Evolutionary conservation across 192 early-diverging fungal genomes (phyloP), one percentile per base, ranked within the genome.

Genomic region (Geranomyces michiganensis): DNA sequence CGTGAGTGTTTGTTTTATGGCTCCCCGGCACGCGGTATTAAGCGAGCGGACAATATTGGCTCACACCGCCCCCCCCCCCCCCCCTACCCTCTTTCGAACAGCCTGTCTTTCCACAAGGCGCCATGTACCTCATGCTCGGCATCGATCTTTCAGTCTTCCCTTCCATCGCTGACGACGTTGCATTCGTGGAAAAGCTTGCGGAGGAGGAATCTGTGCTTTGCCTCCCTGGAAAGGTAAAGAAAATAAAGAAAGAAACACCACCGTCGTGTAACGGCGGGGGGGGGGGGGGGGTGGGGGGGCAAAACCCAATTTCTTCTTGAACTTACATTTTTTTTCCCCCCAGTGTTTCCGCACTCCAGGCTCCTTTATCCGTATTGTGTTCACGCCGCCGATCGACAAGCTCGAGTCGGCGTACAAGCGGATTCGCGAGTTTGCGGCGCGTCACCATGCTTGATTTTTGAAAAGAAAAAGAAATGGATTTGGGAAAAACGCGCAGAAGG

Each of bases 121-220:
- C 93, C 56, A 96, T 96, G 94, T 96, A 93, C 77, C 81, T 93
- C 75, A 96, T 96, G 94, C 86, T 76, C 22, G 87, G 89, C 27
- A 85, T 94, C 59, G 74, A 93, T 59, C 46, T 90, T 24, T 70
- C 70, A 5, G 66, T 88, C 45, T 94, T 96, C 78, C 82, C 84
- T 60, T 91, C 86, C 65, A 89, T 96, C 58, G 56, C 71, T 0
- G 83, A 88, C 62, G 94, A 96, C 67, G 85, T 93, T 29, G 89
- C 92, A 33, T 96, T 94, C 73, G 90, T 87, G 32, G 84, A 90
- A 75, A 91, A 90, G 78, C 83, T 96, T 59, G 81, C 89, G 48
- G 84, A 86, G 56, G 94, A 96, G 73, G 91, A 96, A 74, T 89
- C 85, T 27, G 94, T 96, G 15, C 82, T 92, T 65, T 89, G 91